Base-by-base conservation (phyloP, 2,329 filamentous ascomycete genomes). In the Penicillium janthinellum region DNA sequence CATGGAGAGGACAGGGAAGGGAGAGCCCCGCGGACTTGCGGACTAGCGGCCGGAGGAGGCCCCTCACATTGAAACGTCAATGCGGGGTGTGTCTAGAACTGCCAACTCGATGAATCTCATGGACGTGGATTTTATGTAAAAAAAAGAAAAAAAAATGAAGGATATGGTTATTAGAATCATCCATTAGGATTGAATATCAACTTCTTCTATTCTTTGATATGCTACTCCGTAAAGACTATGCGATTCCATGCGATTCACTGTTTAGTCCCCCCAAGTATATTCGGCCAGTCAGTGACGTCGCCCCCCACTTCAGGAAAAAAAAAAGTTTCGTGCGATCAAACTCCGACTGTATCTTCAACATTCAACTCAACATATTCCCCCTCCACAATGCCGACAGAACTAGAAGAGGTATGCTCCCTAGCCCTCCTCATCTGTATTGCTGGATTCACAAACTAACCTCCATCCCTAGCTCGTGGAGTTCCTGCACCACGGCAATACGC, bases 401-500 rank as follows among this genome's bases (percentile, higher is more conserved):
- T 92, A 47, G 89, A 92, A 79, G 89, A 92, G 79, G 90, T 91
- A 80, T 44, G 73, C 62, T n/a, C 7, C 22, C 31, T 8, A 42
- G 34, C 11, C 5, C 35, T 37, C 7, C 39, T 17, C 11, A 2
- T 34, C 2, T 25, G 14, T 11, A 4, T 4, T n/a, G 28, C 8
- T 25, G 22, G 4, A 25, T 10, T 12, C 2, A 14, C 54, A 42
- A 7, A 57, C 42, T 39, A 6, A 28, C 22, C 39, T 44, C 39
- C 44, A 20, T 37, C 44, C 44, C 57, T 47, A 69, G n/a, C 39
- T 52, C 41, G 92, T 97, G 62, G 92, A 92, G 75, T 97, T 98
- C 78, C 90, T 98, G 60, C 90, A 91, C 77, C 90, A 96, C 79
- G 91, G 91, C 61, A 96, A 96, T 74, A 91, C 92, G 44, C 90